phyloP scores from a whole-genome alignment of 148 eudicot genomes.

The Vaccinium vitisidaea region DNA sequence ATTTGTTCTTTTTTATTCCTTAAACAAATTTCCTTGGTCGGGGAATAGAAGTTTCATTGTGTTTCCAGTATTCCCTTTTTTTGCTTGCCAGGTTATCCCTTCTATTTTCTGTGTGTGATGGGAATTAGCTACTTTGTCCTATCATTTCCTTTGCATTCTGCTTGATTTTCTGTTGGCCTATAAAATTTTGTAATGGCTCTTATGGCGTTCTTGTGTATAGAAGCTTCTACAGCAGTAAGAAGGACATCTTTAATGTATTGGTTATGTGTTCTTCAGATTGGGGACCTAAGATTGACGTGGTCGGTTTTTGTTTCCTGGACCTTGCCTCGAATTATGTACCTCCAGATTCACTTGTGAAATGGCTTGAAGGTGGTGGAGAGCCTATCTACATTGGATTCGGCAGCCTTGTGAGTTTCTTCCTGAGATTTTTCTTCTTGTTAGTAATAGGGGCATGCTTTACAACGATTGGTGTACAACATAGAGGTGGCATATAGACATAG shows the following conservation, averaged over 20 bases:
- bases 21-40: neutral
- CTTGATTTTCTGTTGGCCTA: neutral
- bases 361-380: slow-evolving; percentile 67
- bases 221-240: neutral
- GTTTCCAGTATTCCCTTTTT: neutral
- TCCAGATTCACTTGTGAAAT: slow-evolving; percentile 67
- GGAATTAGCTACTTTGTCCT: neutral
- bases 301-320: slow-evolving; percentile 94
- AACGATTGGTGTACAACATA: neutral
- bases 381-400: slow-evolving; percentile 95
- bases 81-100: neutral
- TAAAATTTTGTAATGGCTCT: neutral
- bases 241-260: neutral
- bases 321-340: slow-evolving; percentile 80
- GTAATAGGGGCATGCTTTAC: neutral
- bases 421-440: neutral
- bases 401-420: slow-evolving; percentile 68
- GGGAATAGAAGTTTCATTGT: neutral
- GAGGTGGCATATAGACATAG: neutral
- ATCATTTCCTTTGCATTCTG: slow-evolving; percentile 3
- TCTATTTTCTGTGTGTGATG: neutral
- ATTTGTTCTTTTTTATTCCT: neutral
- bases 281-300: slow-evolving; percentile 92
- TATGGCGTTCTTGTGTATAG: neutral
- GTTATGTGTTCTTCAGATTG: slow-evolving; percentile 54